phyloP scores from a whole-genome alignment of 306 rosid species.

The Sindora glabra region DNA sequence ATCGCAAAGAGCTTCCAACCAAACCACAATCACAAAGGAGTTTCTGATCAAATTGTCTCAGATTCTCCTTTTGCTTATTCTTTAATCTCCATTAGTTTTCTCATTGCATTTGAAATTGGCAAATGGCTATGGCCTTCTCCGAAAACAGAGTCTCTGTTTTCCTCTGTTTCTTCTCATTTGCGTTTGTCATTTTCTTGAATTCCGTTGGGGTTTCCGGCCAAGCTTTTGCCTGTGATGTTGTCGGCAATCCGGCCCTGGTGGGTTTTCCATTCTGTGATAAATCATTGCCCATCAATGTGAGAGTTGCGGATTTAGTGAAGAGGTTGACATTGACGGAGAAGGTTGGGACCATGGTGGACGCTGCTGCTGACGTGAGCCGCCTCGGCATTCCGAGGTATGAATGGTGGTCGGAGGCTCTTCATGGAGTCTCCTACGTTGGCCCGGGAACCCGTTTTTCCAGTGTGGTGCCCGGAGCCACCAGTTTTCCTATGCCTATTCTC shows the following conservation, averaged over 20 bases:
- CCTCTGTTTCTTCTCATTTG: slow-evolving; percentile 20
- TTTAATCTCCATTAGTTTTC: neutral
- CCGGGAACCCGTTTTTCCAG: slow-evolving; percentile 69
- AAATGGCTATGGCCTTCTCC: slow-evolving; percentile 36
- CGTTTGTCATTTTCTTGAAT: neutral
- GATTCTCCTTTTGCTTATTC: slow-evolving; percentile 4
- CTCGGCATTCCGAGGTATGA: slow-evolving; percentile 84
- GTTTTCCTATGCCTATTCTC: slow-evolving; percentile 85
- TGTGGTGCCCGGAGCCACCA: slow-evolving; percentile 76
- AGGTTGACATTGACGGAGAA: slow-evolving; percentile 78
- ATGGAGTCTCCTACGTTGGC: slow-evolving; percentile 81
- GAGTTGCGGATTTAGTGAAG: slow-evolving; percentile 73
- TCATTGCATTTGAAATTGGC: neutral
- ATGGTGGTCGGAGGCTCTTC: slow-evolving; percentile 99
- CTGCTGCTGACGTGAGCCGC: slow-evolving; percentile 52
- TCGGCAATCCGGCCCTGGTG: slow-evolving; percentile 22
- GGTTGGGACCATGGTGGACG: slow-evolving; percentile 46
- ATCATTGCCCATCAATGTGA: slow-evolving; percentile 29
- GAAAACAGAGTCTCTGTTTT: slow-evolving; percentile 58
- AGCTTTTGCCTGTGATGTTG: slow-evolving; percentile 58
- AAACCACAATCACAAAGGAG: too few relatives aligned
- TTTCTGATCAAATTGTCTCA: too few relatives aligned
- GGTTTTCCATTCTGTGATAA: slow-evolving; percentile 60
- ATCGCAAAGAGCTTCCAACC: too few relatives aligned
- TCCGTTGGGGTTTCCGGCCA: slow-evolving; percentile 34